A percentile compares a stretch with the other conserved stretches of the same genome.
phyloP scores from a whole-genome alignment of 805 yeast genomes.

The Cyberlindnera saturnus region DNA sequence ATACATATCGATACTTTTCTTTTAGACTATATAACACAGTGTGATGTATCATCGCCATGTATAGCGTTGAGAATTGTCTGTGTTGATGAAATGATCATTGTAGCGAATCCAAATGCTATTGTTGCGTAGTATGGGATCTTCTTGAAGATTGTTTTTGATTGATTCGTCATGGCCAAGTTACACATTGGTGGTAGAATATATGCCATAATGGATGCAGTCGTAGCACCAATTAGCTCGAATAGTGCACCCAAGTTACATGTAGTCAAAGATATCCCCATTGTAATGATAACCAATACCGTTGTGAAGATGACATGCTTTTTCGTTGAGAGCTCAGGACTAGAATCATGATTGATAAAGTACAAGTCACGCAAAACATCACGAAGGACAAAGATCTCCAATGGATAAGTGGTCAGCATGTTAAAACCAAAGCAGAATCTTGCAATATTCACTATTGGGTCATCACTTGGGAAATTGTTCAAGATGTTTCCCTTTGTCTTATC shows the following conservation, averaged over 20 bases:
- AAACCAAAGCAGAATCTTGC: conserved; percentile 90
- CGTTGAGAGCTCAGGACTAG: conserved; percentile 35
- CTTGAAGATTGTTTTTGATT: conserved; percentile 32
- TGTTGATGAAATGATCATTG: conserved; percentile 75
- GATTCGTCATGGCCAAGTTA: conserved; percentile 55
- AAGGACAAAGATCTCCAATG: conserved; percentile 84
- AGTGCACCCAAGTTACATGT: conserved; percentile 90
- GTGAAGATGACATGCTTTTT: conserved; percentile 61
- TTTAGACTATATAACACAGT: conserved; percentile 13
- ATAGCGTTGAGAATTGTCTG: conserved; percentile 51
- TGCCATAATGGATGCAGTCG: conserved; percentile 90
- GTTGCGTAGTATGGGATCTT: conserved; percentile 56
- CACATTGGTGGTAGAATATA: conserved; percentile 88
- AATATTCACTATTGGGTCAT: conserved; percentile 69
- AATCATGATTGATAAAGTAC: conserved; percentile 30
- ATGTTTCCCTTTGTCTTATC: conserved; percentile 80
- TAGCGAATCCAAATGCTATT: conserved; percentile 62
- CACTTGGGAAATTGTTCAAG: conserved; percentile 75
- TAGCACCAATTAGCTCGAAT: conserved; percentile 85
- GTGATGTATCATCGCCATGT: conserved; percentile 11
- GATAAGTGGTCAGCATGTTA: conserved; percentile 89
- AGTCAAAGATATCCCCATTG: conserved; percentile 70
- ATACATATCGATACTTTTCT: background rate
- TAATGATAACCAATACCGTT: conserved; percentile 51
- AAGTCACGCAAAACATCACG: conserved; percentile 79